Base-by-base conservation (phyloP, 495 filamentous ascomycete genomes). In the Aspergillus ellipticus region DNA sequence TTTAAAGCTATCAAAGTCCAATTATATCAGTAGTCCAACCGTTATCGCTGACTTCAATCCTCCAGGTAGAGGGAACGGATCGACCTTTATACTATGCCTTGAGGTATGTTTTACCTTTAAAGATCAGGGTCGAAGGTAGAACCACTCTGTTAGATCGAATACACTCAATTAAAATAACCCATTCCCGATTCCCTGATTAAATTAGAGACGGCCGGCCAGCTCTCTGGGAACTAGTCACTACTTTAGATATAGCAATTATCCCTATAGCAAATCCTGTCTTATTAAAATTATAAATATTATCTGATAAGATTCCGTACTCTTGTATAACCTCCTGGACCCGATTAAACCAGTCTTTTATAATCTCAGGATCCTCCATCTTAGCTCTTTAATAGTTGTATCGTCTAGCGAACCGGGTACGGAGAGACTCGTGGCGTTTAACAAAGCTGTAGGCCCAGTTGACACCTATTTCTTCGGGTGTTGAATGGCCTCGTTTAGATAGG, bases 251-350 rank as follows among this genome's bases (percentile, higher is more conserved):
- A 7, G 42, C 33, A 55, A 68, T 66, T 26, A 73, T 41, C 17
- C 68, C 68, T 42, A 79, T 76, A 47, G 64, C 26, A 65, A 75
- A 67, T 43, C 69, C 63, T 50, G 66, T 73, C 58, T 80, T 66
- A 57, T 80, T 66, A 60, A 79, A 76, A 57, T 77, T 79, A 51
- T 74, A 75, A 24, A 72, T 67, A 65, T 78, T 66, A 15, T 70
- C 63, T 17, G 17, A n/a, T 42, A n/a, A 42, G 39, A 42, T 42
- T 42, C 39, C n/a, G 39, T 42, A 42, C 39, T 42, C 39, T 42
- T 42, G 39, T n/a, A 42, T 42, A 42, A 42, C 17, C 17, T 42
- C n/a, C 39, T 42, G 17, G 11, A 42, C 17, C 11, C 17, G 39
- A 42, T 42, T 42, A n/a, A 42, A 6, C 39, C 17, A 42, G 39